A percentile compares a stretch with the other conserved stretches of the same genome.
phyloP scores from a whole-genome alignment of 441 rosid genomes.

The Brassica hybrid region DNA sequence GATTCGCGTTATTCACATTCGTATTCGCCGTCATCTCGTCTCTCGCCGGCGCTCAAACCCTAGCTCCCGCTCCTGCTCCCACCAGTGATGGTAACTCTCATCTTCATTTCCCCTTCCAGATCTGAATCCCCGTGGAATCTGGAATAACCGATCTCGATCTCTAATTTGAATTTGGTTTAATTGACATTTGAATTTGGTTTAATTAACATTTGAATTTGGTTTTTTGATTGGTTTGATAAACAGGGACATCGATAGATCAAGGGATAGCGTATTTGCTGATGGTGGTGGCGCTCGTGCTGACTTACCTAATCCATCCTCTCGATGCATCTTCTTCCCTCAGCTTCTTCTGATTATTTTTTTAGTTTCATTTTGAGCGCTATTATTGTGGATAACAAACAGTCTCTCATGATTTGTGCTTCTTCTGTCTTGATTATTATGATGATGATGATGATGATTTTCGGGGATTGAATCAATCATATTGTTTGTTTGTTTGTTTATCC shows the following conservation, averaged over 20 bases:
- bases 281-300: constrained; percentile 79
- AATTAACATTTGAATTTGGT: too few species aligned
- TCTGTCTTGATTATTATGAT: too few species aligned
- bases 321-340: constrained; percentile 62
- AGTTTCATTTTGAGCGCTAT: too few species aligned
- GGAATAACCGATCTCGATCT: constrained; percentile 11
- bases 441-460: neutral
- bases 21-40: constrained; percentile 54
- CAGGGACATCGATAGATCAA: constrained; percentile 86
- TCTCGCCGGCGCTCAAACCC: constrained; percentile 53
- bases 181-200: too few species aligned
- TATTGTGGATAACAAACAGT: neutral
- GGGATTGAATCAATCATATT: constrained; percentile 1
- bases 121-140: constrained; percentile 42
- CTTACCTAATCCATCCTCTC: constrained; percentile 80
- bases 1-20: constrained; percentile 50
- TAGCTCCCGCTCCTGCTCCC: constrained; percentile 69
- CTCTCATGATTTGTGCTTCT: neutral
- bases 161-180: too few species aligned
- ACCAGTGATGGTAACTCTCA: constrained; percentile 75
- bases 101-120: constrained; percentile 15
- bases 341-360: constrained; percentile 51
- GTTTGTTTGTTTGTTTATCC: neutral
- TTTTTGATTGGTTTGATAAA: neutral
- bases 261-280: constrained; percentile 81